These are phyloP conservation scores for Fusarium sp. DNA, from an alignment of 2,329 filamentous ascomycete genomes.

Conservation along the genomic window DNA sequence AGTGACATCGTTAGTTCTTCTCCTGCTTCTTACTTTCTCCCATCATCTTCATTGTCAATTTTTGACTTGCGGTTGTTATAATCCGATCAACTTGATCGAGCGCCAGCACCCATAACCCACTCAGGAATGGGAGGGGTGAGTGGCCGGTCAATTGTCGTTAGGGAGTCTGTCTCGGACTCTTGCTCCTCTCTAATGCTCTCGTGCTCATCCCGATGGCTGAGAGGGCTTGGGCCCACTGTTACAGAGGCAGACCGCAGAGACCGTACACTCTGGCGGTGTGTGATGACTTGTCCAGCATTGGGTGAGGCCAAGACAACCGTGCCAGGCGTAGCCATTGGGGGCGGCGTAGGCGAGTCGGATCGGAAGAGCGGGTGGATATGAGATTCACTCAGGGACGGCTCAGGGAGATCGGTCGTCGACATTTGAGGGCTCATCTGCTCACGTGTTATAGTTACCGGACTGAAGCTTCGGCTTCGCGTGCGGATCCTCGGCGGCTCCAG, in stretches of 20 bases:
- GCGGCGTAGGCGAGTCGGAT: slow-evolving; percentile 73
- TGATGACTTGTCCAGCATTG: slow-evolving; percentile 70
- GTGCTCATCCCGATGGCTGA: slow-evolving; percentile 53
- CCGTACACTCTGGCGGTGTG: slow-evolving; percentile 59
- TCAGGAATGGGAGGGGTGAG: slow-evolving; percentile 69
- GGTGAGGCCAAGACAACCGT: slow-evolving; percentile 77
- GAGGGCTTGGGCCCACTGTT: slow-evolving; percentile 54
- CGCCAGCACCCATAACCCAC: slow-evolving; percentile 65
- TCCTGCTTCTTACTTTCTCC: neutral
- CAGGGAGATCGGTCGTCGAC: slow-evolving; percentile 60
- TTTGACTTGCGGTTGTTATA: slow-evolving; percentile 52
- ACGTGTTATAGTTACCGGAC: slow-evolving; percentile 50
- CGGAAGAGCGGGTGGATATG: slow-evolving; percentile 83
- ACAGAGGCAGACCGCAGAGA: slow-evolving; percentile 65
- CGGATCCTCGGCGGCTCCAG: slow-evolving; percentile 57
- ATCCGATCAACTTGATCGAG: slow-evolving; percentile 57
- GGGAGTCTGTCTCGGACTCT: slow-evolving; percentile 34
- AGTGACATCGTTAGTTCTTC: slow-evolving; percentile 7
- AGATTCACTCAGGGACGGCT: slow-evolving; percentile 59
- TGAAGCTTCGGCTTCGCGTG: slow-evolving; percentile 61
- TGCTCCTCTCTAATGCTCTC: slow-evolving; percentile 38
- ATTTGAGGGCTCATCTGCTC: slow-evolving; percentile 40
- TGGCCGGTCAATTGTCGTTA: slow-evolving; percentile 50
- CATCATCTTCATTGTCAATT: slow-evolving; percentile 17
- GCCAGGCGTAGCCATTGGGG: slow-evolving; percentile 70